Percentiles rank a stretch among this genome's conserved stretches.
Evolutionary conservation across 169 alveolate genomes (phyloP).

Genomic region (Cytauxzoon felis): DNA sequence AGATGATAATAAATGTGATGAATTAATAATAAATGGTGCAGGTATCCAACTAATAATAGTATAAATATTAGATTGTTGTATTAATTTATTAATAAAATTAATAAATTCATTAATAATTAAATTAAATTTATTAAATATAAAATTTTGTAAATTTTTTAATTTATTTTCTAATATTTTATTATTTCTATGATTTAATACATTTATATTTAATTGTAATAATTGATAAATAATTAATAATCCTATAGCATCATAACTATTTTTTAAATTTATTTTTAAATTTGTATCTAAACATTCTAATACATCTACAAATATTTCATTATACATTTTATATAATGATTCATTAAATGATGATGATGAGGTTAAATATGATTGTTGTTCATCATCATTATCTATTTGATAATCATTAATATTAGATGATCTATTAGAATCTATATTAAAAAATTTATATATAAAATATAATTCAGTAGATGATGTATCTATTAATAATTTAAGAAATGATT

Average conservation of each 20-base stretch:
- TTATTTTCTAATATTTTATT: conserved; percentile 23
- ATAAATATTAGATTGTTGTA: conserved; percentile 11
- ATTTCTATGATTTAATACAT: conserved; percentile 25
- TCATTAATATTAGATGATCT: not conserved
- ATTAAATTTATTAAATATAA: conserved; percentile 6
- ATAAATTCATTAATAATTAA: conserved; percentile 20
- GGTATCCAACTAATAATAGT: conserved; percentile 46
- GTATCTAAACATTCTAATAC: conserved; percentile 16
- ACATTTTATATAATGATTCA: not conserved
- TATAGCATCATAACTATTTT: conserved; percentile 29
- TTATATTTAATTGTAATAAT: conserved; percentile 22
- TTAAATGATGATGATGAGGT: not conserved
- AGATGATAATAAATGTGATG: conserved; percentile 23
- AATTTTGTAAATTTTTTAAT: conserved; percentile 29
- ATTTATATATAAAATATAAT: conserved; percentile 42
- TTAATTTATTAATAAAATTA: conserved; percentile 8
- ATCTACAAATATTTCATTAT: conserved; percentile 41
- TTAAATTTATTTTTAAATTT: conserved; percentile 11
- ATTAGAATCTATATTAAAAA: conserved; percentile 22
- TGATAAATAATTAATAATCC: conserved; percentile 19
- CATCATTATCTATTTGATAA: not conserved
- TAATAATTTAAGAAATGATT: conserved; percentile 62
- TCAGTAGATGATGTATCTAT: conserved; percentile 69
- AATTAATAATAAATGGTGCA: conserved; percentile 38
- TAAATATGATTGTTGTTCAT: not conserved